Evolutionary conservation across 441 rosid species (phyloP).

Genomic region (Populus hybrid): DNA sequence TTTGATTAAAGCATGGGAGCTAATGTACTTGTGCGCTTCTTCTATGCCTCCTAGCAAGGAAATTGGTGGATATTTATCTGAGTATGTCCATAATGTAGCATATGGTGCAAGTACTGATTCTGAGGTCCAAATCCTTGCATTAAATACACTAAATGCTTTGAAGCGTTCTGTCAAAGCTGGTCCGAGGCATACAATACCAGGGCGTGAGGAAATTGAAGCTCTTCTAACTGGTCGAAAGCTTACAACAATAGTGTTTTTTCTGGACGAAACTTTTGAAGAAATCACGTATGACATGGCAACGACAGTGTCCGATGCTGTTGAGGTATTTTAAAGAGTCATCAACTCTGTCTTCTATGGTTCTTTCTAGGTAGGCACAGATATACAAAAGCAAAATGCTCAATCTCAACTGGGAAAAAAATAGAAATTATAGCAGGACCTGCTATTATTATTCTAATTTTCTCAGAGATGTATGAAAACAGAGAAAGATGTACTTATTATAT

Average conservation of each 20-base stretch:
- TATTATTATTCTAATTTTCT: background rate
- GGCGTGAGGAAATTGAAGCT: slow-evolving; percentile 95
- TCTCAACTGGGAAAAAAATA: background rate
- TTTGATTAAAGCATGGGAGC: slow-evolving; percentile 94
- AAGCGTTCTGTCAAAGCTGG: slow-evolving; percentile 96
- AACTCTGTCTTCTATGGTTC: background rate
- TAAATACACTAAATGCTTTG: slow-evolving; percentile 79
- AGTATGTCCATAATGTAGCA: slow-evolving; percentile 82
- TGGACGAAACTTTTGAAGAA: slow-evolving; percentile 99
- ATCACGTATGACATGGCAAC: slow-evolving; percentile 95
- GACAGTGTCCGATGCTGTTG: slow-evolving; percentile 93
- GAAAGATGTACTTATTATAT: background rate
- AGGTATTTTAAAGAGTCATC: slow-evolving; percentile 46
- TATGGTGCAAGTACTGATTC: slow-evolving; percentile 64
- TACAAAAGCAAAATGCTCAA: background rate
- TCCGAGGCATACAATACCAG: slow-evolving; percentile 86
- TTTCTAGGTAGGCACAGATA: background rate
- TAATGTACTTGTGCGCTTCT: slow-evolving; percentile 92
- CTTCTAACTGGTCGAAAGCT: slow-evolving; percentile 82
- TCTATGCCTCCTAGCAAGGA: slow-evolving; percentile 99
- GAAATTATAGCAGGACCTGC: background rate
- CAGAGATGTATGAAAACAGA: background rate
- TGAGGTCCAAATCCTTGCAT: slow-evolving; percentile 76
- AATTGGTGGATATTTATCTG: slow-evolving; percentile 83
- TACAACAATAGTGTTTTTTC: slow-evolving; percentile 89